Evolutionary conservation across 805 yeast genomes (phyloP), one percentile per base, ranked within the genome.

Genomic region (Wickerhamomyces sydowiorum): DNA sequence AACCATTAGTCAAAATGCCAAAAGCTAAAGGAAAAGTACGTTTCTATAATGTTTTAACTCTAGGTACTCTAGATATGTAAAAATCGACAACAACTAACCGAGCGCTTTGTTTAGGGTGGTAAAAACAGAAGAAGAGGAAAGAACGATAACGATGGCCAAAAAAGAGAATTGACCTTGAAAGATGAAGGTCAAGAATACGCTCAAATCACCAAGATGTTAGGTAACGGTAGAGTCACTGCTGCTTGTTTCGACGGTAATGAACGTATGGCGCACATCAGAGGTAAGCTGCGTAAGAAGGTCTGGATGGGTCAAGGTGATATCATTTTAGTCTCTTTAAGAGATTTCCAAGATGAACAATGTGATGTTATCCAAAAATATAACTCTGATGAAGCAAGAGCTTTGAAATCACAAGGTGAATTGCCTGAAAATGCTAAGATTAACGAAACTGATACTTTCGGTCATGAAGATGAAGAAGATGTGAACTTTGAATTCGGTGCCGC

Each of bases 221-320:
- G 99, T 66, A 90, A 90, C 63, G 98, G 99, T 52, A 82, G 99
- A 69, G 83, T 93, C 42, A 96, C 90, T 66, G 96, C 96, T 42
- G 66, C 81, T 39, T 93, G 99, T 72, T 93, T 93, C 61, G 99
- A 93, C 62, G 96, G 96, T 51, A 73, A 75, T 54, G 86, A 81
- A 64, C 82, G 99, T 74, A 78, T 89, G 79, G 99, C 96, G 17
- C 99, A 91, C 64, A 93, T 93, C 61, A 87, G 99, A 77, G 99
- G 99, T 59, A 93, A 93, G 65, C 78, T 93, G 71, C 86, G 99
- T 78, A 93, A 93, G 83, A 93, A 91, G 79, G 99, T 93, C 47
- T 93, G 99, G 99, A 90, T 93, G 88, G 86, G 86, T 37, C 98
- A 89, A 67, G 99, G 99, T 72, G 99, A 93, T 65, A 93, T 93